Conservation (phyloP, 2,329 filamentous ascomycete species). For the Westerdykella aurantiaca region DNA sequence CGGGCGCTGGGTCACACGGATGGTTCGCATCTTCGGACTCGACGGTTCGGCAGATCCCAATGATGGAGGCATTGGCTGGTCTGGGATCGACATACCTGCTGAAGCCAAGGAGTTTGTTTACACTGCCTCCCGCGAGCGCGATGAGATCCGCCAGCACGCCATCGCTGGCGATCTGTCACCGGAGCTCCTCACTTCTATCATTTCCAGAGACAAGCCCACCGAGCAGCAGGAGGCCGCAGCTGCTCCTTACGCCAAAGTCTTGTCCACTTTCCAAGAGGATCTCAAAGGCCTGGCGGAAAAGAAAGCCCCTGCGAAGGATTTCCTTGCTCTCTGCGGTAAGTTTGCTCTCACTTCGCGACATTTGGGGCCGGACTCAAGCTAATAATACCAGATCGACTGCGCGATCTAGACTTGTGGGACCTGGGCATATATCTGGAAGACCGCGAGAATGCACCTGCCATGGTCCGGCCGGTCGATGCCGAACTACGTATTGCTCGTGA, state of each 20-base stretch:
- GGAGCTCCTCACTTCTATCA: slow-evolving; percentile 34
- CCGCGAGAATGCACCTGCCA: slow-evolving; percentile 62
- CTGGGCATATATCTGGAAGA: slow-evolving; percentile 86
- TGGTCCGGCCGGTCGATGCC: slow-evolving; percentile 63
- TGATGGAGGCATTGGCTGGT: slow-evolving; percentile 55
- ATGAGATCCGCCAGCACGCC: slow-evolving; percentile 53
- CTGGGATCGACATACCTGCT: slow-evolving; percentile 57
- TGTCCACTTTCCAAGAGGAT: slow-evolving; percentile 54
- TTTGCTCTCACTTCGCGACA: neutral
- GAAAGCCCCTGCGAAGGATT: slow-evolving; percentile 58
- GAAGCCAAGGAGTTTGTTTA: slow-evolving; percentile 57
- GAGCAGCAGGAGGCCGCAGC: slow-evolving; percentile 25
- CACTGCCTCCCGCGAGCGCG: slow-evolving; percentile 52
- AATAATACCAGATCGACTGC: slow-evolving; percentile 5
- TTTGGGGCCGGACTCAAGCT: neutral
- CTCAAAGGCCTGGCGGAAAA: slow-evolving; percentile 50
- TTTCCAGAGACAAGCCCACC: slow-evolving; percentile 28
- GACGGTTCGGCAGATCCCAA: slow-evolving; percentile 51
- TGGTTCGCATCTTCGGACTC: slow-evolving; percentile 79
- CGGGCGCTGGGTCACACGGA: slow-evolving; percentile 74
- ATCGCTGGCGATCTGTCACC: slow-evolving; percentile 40
- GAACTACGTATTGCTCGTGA: slow-evolving; percentile 50
- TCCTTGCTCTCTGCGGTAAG: slow-evolving; percentile 70
- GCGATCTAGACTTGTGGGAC: neutral
- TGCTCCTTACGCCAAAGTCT: slow-evolving; percentile 45